Evolutionary conservation across 345 rosid species (phyloP).

Genomic region (Syzygium aromaticum): DNA sequence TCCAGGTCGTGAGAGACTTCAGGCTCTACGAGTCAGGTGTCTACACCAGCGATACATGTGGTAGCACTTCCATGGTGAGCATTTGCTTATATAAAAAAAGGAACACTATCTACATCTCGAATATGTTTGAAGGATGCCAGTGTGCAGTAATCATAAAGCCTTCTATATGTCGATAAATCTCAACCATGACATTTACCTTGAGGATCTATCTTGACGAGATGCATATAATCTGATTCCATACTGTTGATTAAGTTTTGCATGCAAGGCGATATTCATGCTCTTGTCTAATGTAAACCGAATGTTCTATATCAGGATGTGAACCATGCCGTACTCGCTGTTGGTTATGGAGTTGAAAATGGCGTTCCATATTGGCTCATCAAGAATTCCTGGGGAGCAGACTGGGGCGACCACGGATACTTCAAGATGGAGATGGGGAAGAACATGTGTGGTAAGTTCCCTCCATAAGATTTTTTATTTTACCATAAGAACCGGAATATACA

Average conservation of each 20-base stretch:
- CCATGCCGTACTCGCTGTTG: slow-evolving; percentile 96
- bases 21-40: slow-evolving; percentile 73
- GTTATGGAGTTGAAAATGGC: slow-evolving; percentile 81
- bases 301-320: slow-evolving; percentile 66
- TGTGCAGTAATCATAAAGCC: background rate
- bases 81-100: background rate
- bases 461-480: background rate
- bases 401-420: slow-evolving; percentile 91
- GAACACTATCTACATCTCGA: background rate
- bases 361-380: slow-evolving; percentile 83
- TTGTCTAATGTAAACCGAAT: background rate
- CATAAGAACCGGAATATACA: background rate
- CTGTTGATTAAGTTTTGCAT: background rate
- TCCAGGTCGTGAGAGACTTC: slow-evolving; percentile 61
- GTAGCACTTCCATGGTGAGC: slow-evolving; percentile 33
- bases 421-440: slow-evolving; percentile 93
- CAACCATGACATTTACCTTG: background rate
- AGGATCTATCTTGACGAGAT: background rate
- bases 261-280: background rate
- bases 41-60: slow-evolving; percentile 59
- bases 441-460: slow-evolving; percentile 78
- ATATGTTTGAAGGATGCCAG: background rate
- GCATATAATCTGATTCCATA: background rate
- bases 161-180: background rate
- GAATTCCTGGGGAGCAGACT: slow-evolving; percentile 86